Evolutionary conservation across 805 yeast species (phyloP).

Genomic region (Isabelozyma heimii): DNA sequence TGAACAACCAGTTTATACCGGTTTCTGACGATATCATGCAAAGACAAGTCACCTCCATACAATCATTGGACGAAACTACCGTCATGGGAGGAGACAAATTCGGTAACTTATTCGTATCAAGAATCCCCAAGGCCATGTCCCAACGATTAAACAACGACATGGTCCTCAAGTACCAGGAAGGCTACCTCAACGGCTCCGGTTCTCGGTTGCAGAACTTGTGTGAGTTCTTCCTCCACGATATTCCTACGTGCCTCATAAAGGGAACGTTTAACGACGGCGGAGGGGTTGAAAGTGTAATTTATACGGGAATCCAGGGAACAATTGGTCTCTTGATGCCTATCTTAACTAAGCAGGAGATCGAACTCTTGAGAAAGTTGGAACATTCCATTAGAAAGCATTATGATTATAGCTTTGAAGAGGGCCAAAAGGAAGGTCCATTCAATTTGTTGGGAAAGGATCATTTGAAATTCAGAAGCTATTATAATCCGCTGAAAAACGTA

Average conservation of each 20-base stretch:
- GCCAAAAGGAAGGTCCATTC: conserved; percentile 19
- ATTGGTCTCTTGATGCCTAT: conserved; percentile 75
- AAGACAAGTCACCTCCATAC: conserved; percentile 62
- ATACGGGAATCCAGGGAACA: conserved; percentile 79
- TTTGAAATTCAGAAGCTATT: conserved; percentile 68
- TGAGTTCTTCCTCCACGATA: conserved; percentile 69
- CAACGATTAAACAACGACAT: conserved; percentile 50
- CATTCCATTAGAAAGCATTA: conserved; percentile 32
- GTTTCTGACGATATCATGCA: conserved; percentile 68
- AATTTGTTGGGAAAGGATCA: conserved; percentile 66
- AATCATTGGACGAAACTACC: conserved; percentile 70
- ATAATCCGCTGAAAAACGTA: conserved; percentile 72
- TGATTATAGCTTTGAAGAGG: conserved; percentile 21
- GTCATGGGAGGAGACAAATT: conserved; percentile 83
- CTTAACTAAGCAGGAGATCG: conserved; percentile 56
- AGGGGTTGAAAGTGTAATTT: conserved; percentile 63
- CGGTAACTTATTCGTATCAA: conserved; percentile 71
- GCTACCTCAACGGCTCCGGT: conserved; percentile 49
- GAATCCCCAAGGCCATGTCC: conserved; percentile 54
- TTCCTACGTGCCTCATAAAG: conserved; percentile 58
- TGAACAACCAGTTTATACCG: conserved; percentile 50
- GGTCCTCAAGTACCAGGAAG: conserved; percentile 27
- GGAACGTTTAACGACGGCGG: conserved; percentile 62
- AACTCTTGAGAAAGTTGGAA: conserved; percentile 57
- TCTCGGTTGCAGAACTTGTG: conserved; percentile 48